These are phyloP conservation scores for Ogataea populi-albae DNA, from an alignment of 805 yeast species.

Conservation along the genomic window DNA sequence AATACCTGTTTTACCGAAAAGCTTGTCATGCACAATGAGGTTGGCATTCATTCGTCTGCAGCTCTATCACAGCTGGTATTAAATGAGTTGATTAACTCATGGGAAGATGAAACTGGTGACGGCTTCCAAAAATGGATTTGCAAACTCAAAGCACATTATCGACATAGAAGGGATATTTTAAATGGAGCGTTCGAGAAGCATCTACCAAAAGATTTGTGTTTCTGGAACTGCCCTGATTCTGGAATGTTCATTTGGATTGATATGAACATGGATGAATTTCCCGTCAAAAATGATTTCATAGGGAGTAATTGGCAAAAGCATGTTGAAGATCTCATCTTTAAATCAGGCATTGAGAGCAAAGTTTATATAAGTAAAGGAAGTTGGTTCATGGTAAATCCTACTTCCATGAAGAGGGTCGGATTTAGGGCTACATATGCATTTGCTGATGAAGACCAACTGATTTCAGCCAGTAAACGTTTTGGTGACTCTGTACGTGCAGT, in stretches of 20 bases:
- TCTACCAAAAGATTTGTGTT: conserved; percentile 43
- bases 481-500: conserved; percentile 22
- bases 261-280: conserved; percentile 37
- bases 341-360: conserved; percentile 21
- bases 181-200: conserved; percentile 47
- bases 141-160: conserved; percentile 58
- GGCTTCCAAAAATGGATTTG: conserved; percentile 76
- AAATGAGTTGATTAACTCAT: conserved; percentile 55
- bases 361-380: conserved; percentile 32
- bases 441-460: conserved; percentile 26
- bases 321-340: conserved; percentile 28
- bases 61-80: conserved; percentile 67
- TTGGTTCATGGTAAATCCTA: conserved; percentile 31
- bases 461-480: conserved; percentile 26
- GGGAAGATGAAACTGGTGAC: conserved; percentile 45
- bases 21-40: conserved; percentile 59
- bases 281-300: conserved; percentile 36
- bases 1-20: conserved; percentile 54
- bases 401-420: conserved; percentile 20
- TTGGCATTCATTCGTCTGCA: conserved; percentile 69
- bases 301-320: conserved; percentile 29
- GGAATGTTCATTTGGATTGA: conserved; percentile 45
- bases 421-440: conserved; percentile 34
- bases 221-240: conserved; percentile 41
- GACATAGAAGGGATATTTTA: conserved; percentile 58